Conservation (phyloP, 2,329 filamentous ascomycete species). For the Fusarium cicatricum region DNA sequence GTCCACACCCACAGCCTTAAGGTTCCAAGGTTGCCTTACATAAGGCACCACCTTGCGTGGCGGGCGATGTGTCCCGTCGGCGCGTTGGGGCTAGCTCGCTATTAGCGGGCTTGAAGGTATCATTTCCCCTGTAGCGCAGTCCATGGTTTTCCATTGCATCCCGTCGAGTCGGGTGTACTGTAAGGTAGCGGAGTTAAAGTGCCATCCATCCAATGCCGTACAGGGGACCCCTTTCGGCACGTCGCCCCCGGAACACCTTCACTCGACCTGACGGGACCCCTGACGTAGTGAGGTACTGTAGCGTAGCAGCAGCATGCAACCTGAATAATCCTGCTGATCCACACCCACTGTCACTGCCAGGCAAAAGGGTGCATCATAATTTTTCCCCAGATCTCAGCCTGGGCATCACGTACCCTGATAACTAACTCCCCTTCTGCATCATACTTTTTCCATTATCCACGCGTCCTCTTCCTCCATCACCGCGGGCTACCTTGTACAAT, state of each 20-base stretch:
- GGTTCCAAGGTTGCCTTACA: conserved; percentile 36
- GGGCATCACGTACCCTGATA: conserved; percentile 47
- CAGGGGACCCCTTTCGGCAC: neutral
- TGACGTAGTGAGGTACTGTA: neutral
- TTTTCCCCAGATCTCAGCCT: conserved; percentile 40
- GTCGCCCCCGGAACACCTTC: neutral
- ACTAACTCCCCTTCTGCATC: conserved; percentile 37
- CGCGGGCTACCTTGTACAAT: conserved; percentile 20
- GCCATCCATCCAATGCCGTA: neutral
- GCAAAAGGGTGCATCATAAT: conserved; percentile 36
- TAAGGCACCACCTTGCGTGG: conserved; percentile 19
- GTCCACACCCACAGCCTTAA: conserved; percentile 17
- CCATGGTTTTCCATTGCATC: conserved; percentile 19
- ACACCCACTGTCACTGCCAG: conserved; percentile 24
- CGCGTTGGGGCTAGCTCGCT: neutral
- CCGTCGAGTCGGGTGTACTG: no score
- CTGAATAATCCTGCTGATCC: conserved; percentile 43
- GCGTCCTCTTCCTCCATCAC: conserved; percentile 13
- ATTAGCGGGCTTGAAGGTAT: conserved; percentile 29
- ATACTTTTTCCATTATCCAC: conserved; percentile 12
- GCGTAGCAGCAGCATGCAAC: conserved; percentile 15
- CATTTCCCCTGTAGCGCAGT: conserved; percentile 33
- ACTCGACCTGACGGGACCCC: neutral
- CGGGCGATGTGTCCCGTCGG: neutral
- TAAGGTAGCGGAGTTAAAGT: conserved; percentile 12